Percentiles rank a stretch among this genome's conserved stretches.
These are phyloP conservation scores for Stevia rebaudiana DNA, from an alignment of 140 eudicot species.

Conservation along the genomic window DNA sequence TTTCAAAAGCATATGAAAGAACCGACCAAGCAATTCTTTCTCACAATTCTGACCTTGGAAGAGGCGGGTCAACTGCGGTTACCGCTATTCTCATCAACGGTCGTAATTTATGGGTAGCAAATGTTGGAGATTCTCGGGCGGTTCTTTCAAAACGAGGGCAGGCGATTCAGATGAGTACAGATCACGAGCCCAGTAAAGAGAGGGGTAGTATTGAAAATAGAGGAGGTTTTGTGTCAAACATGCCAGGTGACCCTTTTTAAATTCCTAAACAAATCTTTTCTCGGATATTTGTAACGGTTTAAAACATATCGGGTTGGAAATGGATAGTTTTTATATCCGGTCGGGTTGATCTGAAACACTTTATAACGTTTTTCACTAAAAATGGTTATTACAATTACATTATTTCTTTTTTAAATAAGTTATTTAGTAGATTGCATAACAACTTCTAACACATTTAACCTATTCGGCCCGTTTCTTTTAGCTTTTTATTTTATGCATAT, in stretches of 20 bases:
- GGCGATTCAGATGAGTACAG: conserved; percentile 77
- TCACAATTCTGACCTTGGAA: conserved; percentile 68
- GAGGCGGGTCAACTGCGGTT: conserved; percentile 96
- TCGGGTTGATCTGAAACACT: background rate
- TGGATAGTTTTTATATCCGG: background rate
- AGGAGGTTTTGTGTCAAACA: conserved; percentile 92
- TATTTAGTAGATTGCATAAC: too few relatives aligned
- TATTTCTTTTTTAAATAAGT: too few relatives aligned
- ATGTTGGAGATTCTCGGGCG: conserved; percentile 95
- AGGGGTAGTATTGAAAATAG: conserved; percentile 65
- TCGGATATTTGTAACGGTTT: background rate
- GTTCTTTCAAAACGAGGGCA: conserved; percentile 75
- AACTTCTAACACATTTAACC: too few relatives aligned
- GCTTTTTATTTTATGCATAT: background rate
- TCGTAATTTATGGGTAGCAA: conserved; percentile 67
- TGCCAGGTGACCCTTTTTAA: conserved; percentile 63
- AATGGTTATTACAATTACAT: too few relatives aligned
- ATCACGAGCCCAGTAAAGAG: conserved; percentile 85
- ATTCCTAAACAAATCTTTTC: background rate
- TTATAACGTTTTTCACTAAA: too few relatives aligned
- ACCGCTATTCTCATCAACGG: conserved; percentile 71
- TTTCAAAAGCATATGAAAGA: conserved; percentile 80
- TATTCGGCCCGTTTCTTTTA: too few relatives aligned
- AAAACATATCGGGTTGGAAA: background rate
- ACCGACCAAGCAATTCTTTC: conserved; percentile 87